A percentile compares a stretch with the other conserved stretches of the same genome.
phyloP scores from a whole-genome alignment of 805 yeast genomes.

The Scheffersomyces spartinae region DNA sequence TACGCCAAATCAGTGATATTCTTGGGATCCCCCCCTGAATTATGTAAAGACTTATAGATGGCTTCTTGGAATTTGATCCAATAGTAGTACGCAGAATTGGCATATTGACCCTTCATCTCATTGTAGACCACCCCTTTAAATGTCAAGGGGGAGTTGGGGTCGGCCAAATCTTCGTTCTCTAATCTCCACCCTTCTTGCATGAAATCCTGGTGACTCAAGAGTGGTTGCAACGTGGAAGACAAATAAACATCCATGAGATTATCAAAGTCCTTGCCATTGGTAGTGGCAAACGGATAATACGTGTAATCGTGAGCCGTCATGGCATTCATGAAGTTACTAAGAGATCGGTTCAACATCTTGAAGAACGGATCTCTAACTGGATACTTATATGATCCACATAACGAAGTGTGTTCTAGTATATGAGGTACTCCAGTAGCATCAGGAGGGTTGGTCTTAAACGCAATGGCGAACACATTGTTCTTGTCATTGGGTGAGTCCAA shows the following conservation, averaged over 20 bases:
- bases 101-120: conserved; percentile 96
- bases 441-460: conserved; percentile 91
- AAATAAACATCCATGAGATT: conserved; percentile 82
- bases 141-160: conserved; percentile 45
- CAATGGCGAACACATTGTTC: conserved; percentile 82
- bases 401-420: conserved; percentile 88
- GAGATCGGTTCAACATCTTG: conserved; percentile 91
- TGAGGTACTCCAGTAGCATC: conserved; percentile 94
- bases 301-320: conserved; percentile 98
- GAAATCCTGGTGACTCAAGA: conserved; percentile 70
- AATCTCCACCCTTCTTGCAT: conserved; percentile 97
- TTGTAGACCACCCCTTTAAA: conserved; percentile 96
- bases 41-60: conserved; percentile 73
- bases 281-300: conserved; percentile 91
- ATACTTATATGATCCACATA: conserved; percentile 84
- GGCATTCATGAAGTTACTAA: conserved; percentile 96
- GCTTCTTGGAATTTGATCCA: conserved; percentile 78
- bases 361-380: conserved; percentile 97
- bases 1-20: conserved; percentile 64
- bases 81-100: conserved; percentile 75
- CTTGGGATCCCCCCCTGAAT: conserved; percentile 91
- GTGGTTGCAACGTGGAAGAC: conserved; percentile 78
- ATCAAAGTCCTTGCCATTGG: conserved; percentile 68
- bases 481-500: conserved; percentile 67
- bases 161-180: conserved; percentile 55